Base-by-base conservation (phyloP, 768 basidiomycete species). In the Kondoa subrosea region DNA sequence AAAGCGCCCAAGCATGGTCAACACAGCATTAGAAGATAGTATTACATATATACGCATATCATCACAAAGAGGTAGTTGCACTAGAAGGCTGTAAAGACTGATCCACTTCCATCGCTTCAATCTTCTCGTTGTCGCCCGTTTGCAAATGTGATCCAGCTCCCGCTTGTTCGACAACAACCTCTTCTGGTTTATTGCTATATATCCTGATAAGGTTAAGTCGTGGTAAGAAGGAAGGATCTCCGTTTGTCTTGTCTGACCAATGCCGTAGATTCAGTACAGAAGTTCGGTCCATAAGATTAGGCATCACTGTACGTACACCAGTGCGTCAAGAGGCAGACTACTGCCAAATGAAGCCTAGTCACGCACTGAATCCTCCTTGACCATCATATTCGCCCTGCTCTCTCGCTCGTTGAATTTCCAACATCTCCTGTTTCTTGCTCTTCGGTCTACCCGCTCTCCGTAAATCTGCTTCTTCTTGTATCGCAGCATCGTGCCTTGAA, bases 211-310 rank as follows among this genome's bases (percentile, higher is more conserved):
- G 61, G 16, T 33, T 27, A 8, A 63, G 61, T 16, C 33, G 27
- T 21, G 61, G 61, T 33, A 63, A n/a, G 61, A 63, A 63, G 4
- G 61, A 63, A 16, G 61, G 27, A 32, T 63, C 33, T 27, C 61
- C 61, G 16, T 27, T 8, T 4, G 33, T 17, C 29, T 63, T 32
- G 14, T 27, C 15, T 3, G 61, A 27, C 61, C 61, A 63, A 32
- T 63, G 61, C 26, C 61, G 61, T 27, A 63, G 8, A 33, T 63
- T 63, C 15, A 31, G n/a, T 16, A 63, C 61, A 3, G 61, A 27
- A 16, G 33, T 32, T n/a, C 33, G 17, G 29, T 63, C 26, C 16
- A 33, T 63, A 3, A 63, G 30, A 32, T 63, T 33, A 27, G 61
- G 61, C 15, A 63, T 63, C 27, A 63, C 61, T 63, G 33, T 29